Conservation (phyloP, 192 early-diverging fungal species). For the Coemansia sp. region DNA sequence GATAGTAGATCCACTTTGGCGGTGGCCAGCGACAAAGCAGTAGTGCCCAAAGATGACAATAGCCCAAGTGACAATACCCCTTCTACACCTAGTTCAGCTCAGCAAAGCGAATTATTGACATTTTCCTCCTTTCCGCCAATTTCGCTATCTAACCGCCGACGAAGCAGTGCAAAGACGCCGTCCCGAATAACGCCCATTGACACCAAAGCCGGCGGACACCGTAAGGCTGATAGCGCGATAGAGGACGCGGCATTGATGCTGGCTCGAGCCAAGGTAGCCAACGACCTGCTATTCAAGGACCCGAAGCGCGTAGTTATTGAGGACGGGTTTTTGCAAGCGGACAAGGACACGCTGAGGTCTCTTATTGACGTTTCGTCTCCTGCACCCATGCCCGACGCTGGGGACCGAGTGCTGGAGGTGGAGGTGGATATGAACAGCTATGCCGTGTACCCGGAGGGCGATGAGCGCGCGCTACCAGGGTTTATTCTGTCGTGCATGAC, state of each 20-base stretch:
- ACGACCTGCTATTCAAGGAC: constrained; percentile 37
- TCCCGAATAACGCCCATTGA: background rate
- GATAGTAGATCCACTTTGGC: background rate
- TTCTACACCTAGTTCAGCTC: background rate
- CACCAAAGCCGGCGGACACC: background rate
- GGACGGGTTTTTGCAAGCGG: constrained; percentile 24
- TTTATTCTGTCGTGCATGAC: constrained; percentile 35
- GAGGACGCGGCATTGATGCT: constrained; percentile 20
- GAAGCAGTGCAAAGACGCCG: background rate
- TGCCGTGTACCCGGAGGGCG: constrained; percentile 40
- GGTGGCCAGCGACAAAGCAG: background rate
- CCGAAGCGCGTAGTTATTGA: constrained; percentile 48
- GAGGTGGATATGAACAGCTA: constrained; percentile 11
- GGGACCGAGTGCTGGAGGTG: background rate
- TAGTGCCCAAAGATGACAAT: background rate
- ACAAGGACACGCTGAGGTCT: constrained; percentile 30
- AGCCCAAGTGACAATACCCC: background rate
- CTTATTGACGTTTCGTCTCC: constrained; percentile 35
- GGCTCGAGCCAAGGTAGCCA: constrained; percentile 42
- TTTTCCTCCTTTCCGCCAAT: background rate
- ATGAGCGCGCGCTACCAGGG: constrained; percentile 46
- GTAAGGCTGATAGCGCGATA: background rate
- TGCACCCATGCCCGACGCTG: background rate
- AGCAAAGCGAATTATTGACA: background rate
- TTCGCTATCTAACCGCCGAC: background rate